A percentile compares a stretch with the other conserved stretches of the same genome.
phyloP scores from a whole-genome alignment of 495 filamentous ascomycete genomes.

The Podospora australis region DNA sequence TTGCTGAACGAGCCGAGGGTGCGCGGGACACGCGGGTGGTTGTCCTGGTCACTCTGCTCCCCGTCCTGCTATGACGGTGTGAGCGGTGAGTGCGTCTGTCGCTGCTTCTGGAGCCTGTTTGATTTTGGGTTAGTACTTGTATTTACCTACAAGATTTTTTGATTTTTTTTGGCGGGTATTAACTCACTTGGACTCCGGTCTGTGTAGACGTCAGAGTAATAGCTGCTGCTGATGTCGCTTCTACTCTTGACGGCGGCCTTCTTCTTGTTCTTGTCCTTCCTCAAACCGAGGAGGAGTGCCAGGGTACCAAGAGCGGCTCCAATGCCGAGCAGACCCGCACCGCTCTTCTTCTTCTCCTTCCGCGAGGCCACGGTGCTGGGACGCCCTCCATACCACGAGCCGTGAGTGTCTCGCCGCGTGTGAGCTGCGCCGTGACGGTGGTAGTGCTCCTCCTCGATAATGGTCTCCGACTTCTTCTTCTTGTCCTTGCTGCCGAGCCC shows the following conservation, averaged over 20 bases:
- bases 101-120: conserved; percentile 37
- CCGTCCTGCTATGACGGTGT: conserved; percentile 14
- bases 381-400: conserved; percentile 60
- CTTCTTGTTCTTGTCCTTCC: conserved; percentile 53
- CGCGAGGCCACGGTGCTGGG: conserved; percentile 47
- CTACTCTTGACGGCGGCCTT: conserved; percentile 34
- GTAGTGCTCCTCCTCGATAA: conserved; percentile 63
- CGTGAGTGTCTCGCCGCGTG: conserved; percentile 36
- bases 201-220: conserved; percentile 41
- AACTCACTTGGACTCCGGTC: conserved; percentile 45
- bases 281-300: conserved; percentile 70
- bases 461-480: conserved; percentile 47
- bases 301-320: conserved; percentile 60
- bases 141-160: too few species aligned
- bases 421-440: conserved; percentile 42
- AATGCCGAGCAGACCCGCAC: conserved; percentile 49
- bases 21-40: conserved; percentile 27
- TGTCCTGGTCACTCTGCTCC: conserved; percentile 24
- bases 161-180: too few species aligned
- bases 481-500: conserved; percentile 49
- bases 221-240: conserved; percentile 44
- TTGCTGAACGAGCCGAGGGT: conserved; percentile 18
- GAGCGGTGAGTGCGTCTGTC: conserved; percentile 27
- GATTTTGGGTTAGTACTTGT: conserved; percentile 13
- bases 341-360: conserved; percentile 43